Evolutionary conservation across 2,329 filamentous ascomycete species (phyloP).

Genomic region (Lasiodiplodia gonubiensis): DNA sequence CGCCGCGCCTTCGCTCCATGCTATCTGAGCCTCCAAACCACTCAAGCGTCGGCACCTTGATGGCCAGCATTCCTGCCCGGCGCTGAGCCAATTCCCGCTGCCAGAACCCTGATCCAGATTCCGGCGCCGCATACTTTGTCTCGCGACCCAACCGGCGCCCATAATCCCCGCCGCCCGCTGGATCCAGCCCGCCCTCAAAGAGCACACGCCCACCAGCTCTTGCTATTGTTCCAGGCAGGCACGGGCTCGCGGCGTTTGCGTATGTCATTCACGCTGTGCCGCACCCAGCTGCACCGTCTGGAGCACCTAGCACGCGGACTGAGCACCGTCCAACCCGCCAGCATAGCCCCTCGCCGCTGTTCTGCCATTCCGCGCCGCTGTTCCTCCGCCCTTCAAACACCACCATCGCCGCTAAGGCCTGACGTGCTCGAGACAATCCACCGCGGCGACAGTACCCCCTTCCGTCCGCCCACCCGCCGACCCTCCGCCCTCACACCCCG

Average conservation of each 20-base stretch:
- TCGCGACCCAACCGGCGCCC: background rate
- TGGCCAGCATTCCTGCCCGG: constrained; percentile 24
- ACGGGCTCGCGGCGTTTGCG: constrained; percentile 15
- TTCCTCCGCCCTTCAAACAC: constrained; percentile 9
- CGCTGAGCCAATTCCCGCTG: constrained; percentile 14
- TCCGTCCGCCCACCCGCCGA: background rate
- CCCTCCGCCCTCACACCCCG: constrained; percentile 5
- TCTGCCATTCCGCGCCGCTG: background rate
- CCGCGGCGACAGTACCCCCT: background rate
- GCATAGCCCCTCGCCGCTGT: constrained; percentile 1
- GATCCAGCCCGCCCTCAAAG: constrained; percentile 3
- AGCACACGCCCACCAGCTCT: constrained; percentile 5
- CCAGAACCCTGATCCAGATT: constrained; percentile 5
- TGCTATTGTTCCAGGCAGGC: constrained; percentile 11
- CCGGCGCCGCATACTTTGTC: constrained; percentile 8
- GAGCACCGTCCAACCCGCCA: constrained; percentile 2
- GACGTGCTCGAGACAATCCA: constrained; percentile 15
- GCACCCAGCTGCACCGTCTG: constrained; percentile 1
- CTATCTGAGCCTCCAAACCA: constrained; percentile 3
- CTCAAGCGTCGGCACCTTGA: constrained; percentile 19
- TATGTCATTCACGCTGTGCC: constrained; percentile 15
- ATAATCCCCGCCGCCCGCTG: background rate
- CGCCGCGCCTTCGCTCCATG: background rate
- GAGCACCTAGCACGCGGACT: constrained; percentile 17
- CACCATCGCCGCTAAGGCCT: constrained; percentile 8